These are phyloP conservation scores for Kodamaea laetipori DNA, from an alignment of 805 yeast species.

Conservation along the genomic window DNA sequence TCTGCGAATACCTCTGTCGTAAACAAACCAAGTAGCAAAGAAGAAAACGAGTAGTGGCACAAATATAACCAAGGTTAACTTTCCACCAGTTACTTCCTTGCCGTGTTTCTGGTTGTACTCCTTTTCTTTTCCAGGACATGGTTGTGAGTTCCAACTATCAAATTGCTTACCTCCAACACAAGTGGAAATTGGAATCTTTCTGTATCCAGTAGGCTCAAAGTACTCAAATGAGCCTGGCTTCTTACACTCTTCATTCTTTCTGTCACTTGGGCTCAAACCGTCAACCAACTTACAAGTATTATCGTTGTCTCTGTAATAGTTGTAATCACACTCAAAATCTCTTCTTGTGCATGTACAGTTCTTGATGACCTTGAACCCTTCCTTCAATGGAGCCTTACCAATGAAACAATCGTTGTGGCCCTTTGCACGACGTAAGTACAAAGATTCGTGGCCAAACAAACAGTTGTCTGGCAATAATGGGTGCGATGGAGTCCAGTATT, in stretches of 20 bases:
- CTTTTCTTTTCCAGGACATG: conserved; percentile 87
- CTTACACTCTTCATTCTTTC: conserved; percentile 57
- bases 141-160: conserved; percentile 61
- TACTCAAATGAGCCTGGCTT: conserved; percentile 62
- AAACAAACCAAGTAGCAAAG: conserved; percentile 65
- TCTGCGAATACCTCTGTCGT: conserved; percentile 76
- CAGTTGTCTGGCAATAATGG: conserved; percentile 40
- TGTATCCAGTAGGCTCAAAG: conserved; percentile 89
- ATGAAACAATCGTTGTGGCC: conserved; percentile 68
- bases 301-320: conserved; percentile 66
- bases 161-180: conserved; percentile 79
- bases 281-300: conserved; percentile 85
- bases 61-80: conserved; percentile 53
- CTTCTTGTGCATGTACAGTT: conserved; percentile 84
- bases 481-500: conserved; percentile 45
- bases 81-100: conserved; percentile 55
- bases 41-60: conserved; percentile 59
- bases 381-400: conserved; percentile 57
- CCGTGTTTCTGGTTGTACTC: conserved; percentile 60
- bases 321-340: conserved; percentile 94
- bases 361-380: conserved; percentile 56
- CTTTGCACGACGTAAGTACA: conserved; percentile 41
- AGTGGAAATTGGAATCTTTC: conserved; percentile 81
- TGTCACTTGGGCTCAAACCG: conserved; percentile 70
- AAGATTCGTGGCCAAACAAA: conserved; percentile 46